phyloP scores from a whole-genome alignment of 2,329 filamentous ascomycete species.

The Talaromyces sp. region DNA sequence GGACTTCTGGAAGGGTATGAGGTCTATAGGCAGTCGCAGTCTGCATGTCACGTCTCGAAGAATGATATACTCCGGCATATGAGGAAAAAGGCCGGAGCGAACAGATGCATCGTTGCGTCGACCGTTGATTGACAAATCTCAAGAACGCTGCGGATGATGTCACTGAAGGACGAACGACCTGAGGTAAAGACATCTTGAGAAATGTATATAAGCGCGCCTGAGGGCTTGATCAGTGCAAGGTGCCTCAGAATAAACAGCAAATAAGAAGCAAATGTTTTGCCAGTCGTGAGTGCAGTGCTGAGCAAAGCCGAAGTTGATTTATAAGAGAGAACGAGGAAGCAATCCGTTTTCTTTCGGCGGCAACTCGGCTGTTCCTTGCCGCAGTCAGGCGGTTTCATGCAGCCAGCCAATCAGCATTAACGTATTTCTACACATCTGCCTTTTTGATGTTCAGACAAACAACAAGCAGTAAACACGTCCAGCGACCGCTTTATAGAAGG shows the following conservation, averaged over 20 bases:
- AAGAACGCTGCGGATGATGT: constrained; percentile 45
- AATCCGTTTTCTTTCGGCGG: constrained; percentile 9
- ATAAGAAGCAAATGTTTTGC: not conserved
- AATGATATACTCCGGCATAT: constrained; percentile 37
- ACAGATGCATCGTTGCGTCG: constrained; percentile 36
- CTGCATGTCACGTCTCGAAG: constrained; percentile 58
- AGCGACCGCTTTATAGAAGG: too few relatives aligned
- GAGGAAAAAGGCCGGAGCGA: constrained; percentile 47
- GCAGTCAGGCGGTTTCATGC: constrained; percentile 11
- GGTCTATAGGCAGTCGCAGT: constrained; percentile 62
- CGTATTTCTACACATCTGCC: constrained; percentile 27
- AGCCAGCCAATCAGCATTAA: constrained; percentile 33
- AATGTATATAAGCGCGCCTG: constrained; percentile 6
- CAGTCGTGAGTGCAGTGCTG: not conserved
- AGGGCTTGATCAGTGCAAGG: not conserved
- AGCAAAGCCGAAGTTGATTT: not conserved
- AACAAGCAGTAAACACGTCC: not conserved
- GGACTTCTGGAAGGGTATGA: constrained; percentile 51
- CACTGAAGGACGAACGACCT: constrained; percentile 35
- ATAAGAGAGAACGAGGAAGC: constrained; percentile 1
- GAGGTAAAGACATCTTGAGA: constrained; percentile 37
- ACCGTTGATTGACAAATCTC: constrained; percentile 34
- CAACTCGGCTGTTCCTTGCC: constrained; percentile 11
- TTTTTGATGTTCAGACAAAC: not conserved
- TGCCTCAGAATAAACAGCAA: not conserved